Conservation (phyloP, 345 rosid species). For the Draba incana region DNA sequence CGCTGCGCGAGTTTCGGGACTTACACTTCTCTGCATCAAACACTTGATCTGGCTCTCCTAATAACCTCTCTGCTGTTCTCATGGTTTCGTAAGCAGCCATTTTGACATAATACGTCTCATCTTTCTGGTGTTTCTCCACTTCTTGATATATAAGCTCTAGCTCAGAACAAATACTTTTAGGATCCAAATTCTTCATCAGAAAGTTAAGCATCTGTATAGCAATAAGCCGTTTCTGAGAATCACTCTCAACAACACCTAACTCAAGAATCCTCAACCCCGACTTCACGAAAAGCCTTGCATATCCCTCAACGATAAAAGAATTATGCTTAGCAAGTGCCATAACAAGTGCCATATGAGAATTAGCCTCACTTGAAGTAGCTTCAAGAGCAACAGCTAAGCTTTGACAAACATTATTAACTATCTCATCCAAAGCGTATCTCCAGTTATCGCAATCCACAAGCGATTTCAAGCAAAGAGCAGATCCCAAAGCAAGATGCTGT, state of each 20-base stretch:
- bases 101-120: slow-evolving; percentile 76
- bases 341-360: slow-evolving; percentile 74
- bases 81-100: slow-evolving; percentile 89
- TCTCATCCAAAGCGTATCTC: slow-evolving; percentile 79
- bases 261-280: slow-evolving; percentile 72
- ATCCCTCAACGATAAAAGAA: slow-evolving; percentile 80
- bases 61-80: slow-evolving; percentile 73
- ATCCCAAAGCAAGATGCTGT: slow-evolving; percentile 85
- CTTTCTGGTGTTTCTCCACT: slow-evolving; percentile 85
- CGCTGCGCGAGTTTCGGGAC: slow-evolving; percentile 7
- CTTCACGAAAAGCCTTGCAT: slow-evolving; percentile 77
- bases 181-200: slow-evolving; percentile 86
- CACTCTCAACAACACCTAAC: slow-evolving; percentile 62
- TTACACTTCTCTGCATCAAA: slow-evolving; percentile 47
- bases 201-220: slow-evolving; percentile 95
- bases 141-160: slow-evolving; percentile 63
- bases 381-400: slow-evolving; percentile 88
- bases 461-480: slow-evolving; percentile 92
- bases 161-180: slow-evolving; percentile 77
- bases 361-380: slow-evolving; percentile 77
- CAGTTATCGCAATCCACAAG: slow-evolving; percentile 91
- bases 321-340: slow-evolving; percentile 91
- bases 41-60: slow-evolving; percentile 49
- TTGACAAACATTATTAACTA: slow-evolving; percentile 88
- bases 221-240: slow-evolving; percentile 73